phyloP scores from a whole-genome alignment of 2,329 filamentous ascomycete species.

The Trichophyton benhamiae region DNA sequence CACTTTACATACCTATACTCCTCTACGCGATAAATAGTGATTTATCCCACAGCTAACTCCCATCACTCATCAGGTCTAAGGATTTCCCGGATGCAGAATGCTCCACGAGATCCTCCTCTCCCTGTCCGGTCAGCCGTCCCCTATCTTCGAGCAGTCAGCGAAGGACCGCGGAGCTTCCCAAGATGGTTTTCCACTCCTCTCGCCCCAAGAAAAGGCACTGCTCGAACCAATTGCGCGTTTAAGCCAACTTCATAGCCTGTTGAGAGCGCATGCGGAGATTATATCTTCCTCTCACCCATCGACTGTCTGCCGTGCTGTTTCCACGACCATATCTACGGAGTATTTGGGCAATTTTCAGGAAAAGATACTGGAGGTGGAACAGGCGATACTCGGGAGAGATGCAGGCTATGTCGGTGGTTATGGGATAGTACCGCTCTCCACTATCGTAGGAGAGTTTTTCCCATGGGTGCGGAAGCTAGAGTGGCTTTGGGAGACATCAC shows the following conservation, averaged over 20 bases:
- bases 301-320: constrained; percentile 75
- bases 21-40: no score
- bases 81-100: constrained; percentile 44
- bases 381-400: constrained; percentile 61
- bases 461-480: constrained; percentile 73
- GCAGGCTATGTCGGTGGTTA: constrained; percentile 76
- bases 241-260: constrained; percentile 61
- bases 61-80: background rate
- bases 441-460: constrained; percentile 71
- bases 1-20: background rate
- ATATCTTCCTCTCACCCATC: constrained; percentile 63
- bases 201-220: constrained; percentile 71
- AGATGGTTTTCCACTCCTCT: constrained; percentile 41
- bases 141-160: constrained; percentile 55
- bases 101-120: constrained; percentile 97
- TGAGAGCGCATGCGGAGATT: constrained; percentile 53
- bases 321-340: constrained; percentile 59
- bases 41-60: background rate
- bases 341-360: constrained; percentile 72
- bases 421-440: constrained; percentile 82
- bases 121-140: constrained; percentile 84
- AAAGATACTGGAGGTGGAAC: constrained; percentile 76
- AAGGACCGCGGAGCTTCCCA: constrained; percentile 40
- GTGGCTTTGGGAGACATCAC: constrained; percentile 66
- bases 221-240: constrained; percentile 65